Conservation (phyloP, 768 basidiomycete species). For the Roridomyces roridus region DNA sequence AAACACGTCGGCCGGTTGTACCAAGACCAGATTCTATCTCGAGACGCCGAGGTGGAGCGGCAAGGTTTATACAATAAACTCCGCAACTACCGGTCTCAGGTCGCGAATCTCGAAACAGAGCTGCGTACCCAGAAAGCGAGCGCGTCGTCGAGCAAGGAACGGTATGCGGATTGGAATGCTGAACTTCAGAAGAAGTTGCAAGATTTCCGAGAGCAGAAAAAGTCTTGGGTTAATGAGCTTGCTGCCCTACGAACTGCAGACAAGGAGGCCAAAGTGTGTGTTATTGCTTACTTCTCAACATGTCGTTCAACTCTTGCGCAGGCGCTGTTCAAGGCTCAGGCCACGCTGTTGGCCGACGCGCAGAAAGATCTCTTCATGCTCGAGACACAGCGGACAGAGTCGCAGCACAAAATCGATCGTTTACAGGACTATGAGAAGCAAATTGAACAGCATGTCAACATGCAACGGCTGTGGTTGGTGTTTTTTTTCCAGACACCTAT, state of each 20-base stretch:
- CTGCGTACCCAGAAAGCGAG: conserved; percentile 77
- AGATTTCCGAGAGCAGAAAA: conserved; percentile 81
- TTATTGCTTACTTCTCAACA: conserved; percentile 4
- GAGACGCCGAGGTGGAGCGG: conserved; percentile 80
- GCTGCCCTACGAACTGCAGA: conserved; percentile 71
- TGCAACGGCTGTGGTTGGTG: conserved; percentile 79
- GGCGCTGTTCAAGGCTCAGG: conserved; percentile 75
- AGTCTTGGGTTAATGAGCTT: conserved; percentile 74
- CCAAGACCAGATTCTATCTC: conserved; percentile 72
- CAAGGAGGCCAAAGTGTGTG: conserved; percentile 68
- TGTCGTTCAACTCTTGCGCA: too few species aligned
- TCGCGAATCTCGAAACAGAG: conserved; percentile 69
- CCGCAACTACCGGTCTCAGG: conserved; percentile 75
- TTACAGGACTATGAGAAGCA: conserved; percentile 87
- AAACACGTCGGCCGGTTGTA: conserved; percentile 84
- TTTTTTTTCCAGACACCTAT: neutral
- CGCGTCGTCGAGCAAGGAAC: conserved; percentile 73
- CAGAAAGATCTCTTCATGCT: conserved; percentile 72
- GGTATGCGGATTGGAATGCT: conserved; percentile 84
- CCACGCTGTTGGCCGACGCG: conserved; percentile 71
- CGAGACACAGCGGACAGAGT: conserved; percentile 78
- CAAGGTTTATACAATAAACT: conserved; percentile 86
- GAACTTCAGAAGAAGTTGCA: conserved; percentile 81
- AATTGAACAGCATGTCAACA: conserved; percentile 79
- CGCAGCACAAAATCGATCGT: conserved; percentile 80